These are phyloP conservation scores for Syncephalastrum sp. DNA, from an alignment of 371 early-diverging fungal species.

Conservation along the genomic window DNA sequence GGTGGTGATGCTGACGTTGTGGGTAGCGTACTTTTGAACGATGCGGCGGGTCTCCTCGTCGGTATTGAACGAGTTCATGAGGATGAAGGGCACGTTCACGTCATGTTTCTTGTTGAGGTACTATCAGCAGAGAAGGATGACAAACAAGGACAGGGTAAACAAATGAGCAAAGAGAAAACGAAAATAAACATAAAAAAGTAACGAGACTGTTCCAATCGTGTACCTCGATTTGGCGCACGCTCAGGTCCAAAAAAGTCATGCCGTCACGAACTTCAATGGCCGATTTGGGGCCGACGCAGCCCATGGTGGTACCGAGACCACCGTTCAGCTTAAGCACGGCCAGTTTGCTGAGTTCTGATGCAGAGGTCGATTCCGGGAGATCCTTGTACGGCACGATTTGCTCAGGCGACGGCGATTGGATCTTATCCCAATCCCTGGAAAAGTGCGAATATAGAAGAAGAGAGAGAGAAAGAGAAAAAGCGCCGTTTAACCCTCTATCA, in stretches of 20 bases:
- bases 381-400: slow-evolving; percentile 79
- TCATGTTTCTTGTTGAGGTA: slow-evolving; percentile 89
- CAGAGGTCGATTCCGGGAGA: slow-evolving; percentile 52
- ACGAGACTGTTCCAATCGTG: not conserved
- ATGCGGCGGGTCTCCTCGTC: slow-evolving; percentile 96
- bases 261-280: slow-evolving; percentile 99
- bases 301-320: slow-evolving; percentile 99
- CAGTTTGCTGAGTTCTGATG: slow-evolving; percentile 81
- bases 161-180: not conserved
- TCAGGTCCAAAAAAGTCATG: slow-evolving; percentile 98
- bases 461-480: slow-evolving; percentile 3
- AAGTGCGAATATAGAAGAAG: not conserved
- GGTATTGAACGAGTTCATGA: slow-evolving; percentile 99
- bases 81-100: slow-evolving; percentile 94
- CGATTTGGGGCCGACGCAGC: slow-evolving; percentile 99
- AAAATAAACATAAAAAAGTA: not conserved
- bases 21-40: slow-evolving; percentile 93
- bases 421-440: slow-evolving; percentile 87
- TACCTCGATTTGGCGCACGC: slow-evolving; percentile 98
- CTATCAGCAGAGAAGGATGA: slow-evolving; percentile 27
- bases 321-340: slow-evolving; percentile 99
- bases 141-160: not conserved
- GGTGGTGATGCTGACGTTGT: slow-evolving; percentile 90
- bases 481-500: slow-evolving; percentile 1
- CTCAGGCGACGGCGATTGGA: slow-evolving; percentile 87